Base-by-base conservation (phyloP, 1,284 basidiomycete genomes). In the Takashimella tepidaria region DNA sequence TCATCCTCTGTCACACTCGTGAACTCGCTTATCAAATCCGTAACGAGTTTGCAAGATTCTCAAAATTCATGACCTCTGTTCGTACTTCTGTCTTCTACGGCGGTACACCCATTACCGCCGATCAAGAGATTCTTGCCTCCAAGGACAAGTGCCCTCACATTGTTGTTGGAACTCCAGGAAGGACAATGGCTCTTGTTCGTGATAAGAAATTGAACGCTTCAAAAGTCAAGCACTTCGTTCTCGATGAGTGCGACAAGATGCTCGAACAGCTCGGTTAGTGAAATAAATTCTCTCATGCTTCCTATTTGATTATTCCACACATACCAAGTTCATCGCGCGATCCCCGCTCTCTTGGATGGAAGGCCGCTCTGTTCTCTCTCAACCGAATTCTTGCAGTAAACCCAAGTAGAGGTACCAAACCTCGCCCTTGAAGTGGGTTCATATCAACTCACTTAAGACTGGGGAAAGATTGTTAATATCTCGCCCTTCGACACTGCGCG, bases 231-330 rank as follows among this genome's bases (percentile, higher is more conserved):
- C 93, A 98, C 81, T 99, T 99, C 78, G 93, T 97, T 58, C 82
- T 99, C 75, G 96, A 99, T 83, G 96, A 99, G 81, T 99, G 96
- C 82, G 96, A 99, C 84, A 99, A 99, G 85, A 98, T 99, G 91
- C 87, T 99, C 75, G 96, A 99, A 84, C 89, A 93, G 85, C 92
- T 99, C 80, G 93, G 92, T 97, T 87, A 95, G 92, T 96, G 81
- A 84, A n/a, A 82, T 78, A 56, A 54, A 50, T 47, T 41, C 24
- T 45, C 31, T n/a, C n/a, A 40, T 16, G 37, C 25, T 42, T 45
- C 23, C 25, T 49, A 43, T 41, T 57, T 41, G 42, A 49, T 42
- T 46, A n/a, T n/a, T n/a, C n/a, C n/a, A n/a, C n/a, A n/a, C n/a
- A n/a, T n/a, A n/a, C n/a, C n/a, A n/a, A n/a, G n/a, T n/a, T n/a